phyloP scores from a whole-genome alignment of 1,284 basidiomycete genomes.

The Moniliella sp. region DNA sequence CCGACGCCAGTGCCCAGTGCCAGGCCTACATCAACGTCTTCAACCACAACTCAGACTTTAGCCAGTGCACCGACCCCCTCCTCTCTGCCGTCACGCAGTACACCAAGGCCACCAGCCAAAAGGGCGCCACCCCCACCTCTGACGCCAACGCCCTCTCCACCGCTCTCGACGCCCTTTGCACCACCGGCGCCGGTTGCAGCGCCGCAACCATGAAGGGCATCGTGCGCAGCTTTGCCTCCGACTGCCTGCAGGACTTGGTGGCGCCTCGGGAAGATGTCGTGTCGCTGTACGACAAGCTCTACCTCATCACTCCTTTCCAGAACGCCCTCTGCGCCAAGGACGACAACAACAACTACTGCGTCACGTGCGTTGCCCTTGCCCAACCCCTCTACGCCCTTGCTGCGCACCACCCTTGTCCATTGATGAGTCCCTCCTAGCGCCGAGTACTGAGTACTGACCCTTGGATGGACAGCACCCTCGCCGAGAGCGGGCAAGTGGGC shows the following conservation, averaged over 20 bases:
- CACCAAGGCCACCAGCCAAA: too few species aligned
- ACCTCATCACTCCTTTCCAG: conserved; percentile 20
- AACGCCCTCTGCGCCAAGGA: conserved; percentile 19
- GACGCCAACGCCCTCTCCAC: background rate
- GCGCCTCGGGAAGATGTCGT: conserved; percentile 3
- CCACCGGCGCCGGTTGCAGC: background rate
- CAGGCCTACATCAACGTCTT: too few species aligned
- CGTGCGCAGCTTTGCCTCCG: background rate
- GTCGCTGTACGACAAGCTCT: conserved; percentile 18
- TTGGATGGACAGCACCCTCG: too few species aligned
- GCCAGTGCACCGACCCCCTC: too few species aligned
- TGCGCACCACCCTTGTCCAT: too few species aligned
- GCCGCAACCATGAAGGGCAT: background rate
- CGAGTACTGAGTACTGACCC: too few species aligned
- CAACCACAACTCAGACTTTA: too few species aligned
- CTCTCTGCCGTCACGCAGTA: background rate
- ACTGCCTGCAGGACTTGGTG: background rate
- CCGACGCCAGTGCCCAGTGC: too few species aligned
- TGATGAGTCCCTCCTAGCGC: too few species aligned
- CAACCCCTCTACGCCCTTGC: conserved; percentile 3
- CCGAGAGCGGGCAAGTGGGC: too few species aligned
- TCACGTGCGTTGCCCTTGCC: conserved; percentile 10
- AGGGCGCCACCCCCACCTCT: background rate
- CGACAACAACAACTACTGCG: conserved; percentile 10
- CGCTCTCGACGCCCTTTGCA: background rate